Evolutionary conservation across 129 eudicot species (phyloP), one percentile per base, ranked within the genome.

Genomic region (Chrysanthemum lavandulifolium): DNA sequence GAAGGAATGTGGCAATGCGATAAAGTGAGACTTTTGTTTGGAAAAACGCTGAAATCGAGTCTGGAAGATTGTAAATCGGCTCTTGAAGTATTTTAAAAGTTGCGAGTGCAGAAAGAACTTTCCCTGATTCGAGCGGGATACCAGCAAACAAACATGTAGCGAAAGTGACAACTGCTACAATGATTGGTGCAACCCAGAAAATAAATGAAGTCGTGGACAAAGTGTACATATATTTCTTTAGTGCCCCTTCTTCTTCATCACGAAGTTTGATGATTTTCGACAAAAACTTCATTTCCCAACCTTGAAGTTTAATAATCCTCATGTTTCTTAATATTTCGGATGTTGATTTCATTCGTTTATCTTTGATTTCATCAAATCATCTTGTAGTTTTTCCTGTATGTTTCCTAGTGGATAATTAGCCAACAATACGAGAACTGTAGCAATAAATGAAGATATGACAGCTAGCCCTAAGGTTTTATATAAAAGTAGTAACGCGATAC

Each of bases 21-120:
- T 89, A 97, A 67, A 93, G 90, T 8, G 97, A 93, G 75, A 93
- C 98, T 77, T 89, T 93, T 0, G 92, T 93, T 78, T 93, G 97
- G 73, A 84, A 83, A 57, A 89, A 82, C 83, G 85, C 72, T n/a
- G 98, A 82, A 36, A 93, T 81, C 6, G 88, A 79, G 12, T 89
- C 98, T 1, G 98, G 98, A 52, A 93, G 92, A 81, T 66, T 81
- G 79, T 85, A 87, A 15, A 89, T 89, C 1, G 98, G 95, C 61
- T 87, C 90, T 53, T 89, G 88, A 72, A 93, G 98, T 23, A 93
- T 86, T 71, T 85, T 72, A 55, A 93, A 93, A 0, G 97, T 89
- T 68, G 97, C 98, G 14, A 93, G 84, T 0, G 97, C 86, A 11
- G 97, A 83, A 40, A 89, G 71, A 19, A 93, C 83, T 81, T 93